These are phyloP conservation scores for Hypoxylon sp. DNA, from an alignment of 2,329 filamentous ascomycete species.

Conservation along the genomic window DNA sequence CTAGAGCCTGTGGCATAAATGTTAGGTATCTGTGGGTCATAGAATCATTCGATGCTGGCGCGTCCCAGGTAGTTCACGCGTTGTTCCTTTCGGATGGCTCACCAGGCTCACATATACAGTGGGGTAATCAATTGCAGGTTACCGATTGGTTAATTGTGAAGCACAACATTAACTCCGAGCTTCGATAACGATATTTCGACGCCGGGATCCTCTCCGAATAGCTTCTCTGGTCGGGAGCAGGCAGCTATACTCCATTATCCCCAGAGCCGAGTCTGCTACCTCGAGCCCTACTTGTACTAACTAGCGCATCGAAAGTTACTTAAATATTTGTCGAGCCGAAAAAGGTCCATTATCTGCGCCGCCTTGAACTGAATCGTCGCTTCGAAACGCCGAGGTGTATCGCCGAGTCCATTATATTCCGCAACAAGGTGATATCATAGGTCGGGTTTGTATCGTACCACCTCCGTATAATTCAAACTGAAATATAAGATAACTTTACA, in stretches of 20 bases:
- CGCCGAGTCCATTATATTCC: background rate
- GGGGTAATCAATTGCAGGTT: background rate
- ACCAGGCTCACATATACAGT: conserved; percentile 1
- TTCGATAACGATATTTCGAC: background rate
- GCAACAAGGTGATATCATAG: background rate
- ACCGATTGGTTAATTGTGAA: conserved; percentile 13
- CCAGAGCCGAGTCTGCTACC: background rate
- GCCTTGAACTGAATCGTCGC: background rate
- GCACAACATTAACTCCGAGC: conserved; percentile 20
- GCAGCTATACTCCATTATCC: background rate
- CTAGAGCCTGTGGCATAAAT: too few species aligned
- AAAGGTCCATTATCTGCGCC: background rate
- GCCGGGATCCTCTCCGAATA: conserved; percentile 3
- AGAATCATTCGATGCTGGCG: conserved; percentile 5
- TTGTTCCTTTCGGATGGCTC: background rate
- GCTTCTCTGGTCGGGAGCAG: background rate
- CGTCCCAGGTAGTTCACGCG: conserved; percentile 14
- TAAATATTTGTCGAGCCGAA: too few species aligned
- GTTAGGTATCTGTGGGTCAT: background rate
- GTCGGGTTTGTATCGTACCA: background rate
- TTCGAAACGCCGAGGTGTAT: background rate
- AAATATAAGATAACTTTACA: background rate
- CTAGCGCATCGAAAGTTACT: background rate
- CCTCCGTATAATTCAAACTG: background rate
- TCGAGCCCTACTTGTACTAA: background rate